A percentile compares a stretch with the other conserved stretches of the same genome.
Evolutionary conservation across 2,329 filamentous ascomycete genomes (phyloP).

Genomic region (Pestalotiopsis sp.): DNA sequence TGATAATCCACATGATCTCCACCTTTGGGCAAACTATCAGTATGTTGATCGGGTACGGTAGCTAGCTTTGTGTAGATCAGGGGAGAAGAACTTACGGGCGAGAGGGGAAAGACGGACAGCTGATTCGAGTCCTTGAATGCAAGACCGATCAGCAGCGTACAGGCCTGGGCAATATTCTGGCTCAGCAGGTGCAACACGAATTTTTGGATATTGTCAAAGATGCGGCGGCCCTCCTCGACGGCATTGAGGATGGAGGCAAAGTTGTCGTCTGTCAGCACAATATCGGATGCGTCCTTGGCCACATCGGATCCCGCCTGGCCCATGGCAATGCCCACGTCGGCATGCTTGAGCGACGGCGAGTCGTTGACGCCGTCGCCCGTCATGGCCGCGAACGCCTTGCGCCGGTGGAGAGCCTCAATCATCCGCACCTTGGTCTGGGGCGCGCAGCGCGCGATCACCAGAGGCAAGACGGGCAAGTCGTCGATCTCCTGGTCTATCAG

Average conservation of each 20-base stretch:
- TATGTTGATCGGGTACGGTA: not conserved
- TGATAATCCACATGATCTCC: slow-evolving; percentile 83
- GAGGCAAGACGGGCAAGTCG: slow-evolving; percentile 62
- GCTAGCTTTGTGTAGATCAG: not conserved
- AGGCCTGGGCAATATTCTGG: slow-evolving; percentile 73
- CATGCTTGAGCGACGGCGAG: slow-evolving; percentile 68
- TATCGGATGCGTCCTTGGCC: slow-evolving; percentile 55
- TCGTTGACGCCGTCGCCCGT: slow-evolving; percentile 77
- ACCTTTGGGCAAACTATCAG: slow-evolving; percentile 33
- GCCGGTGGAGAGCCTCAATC: slow-evolving; percentile 53
- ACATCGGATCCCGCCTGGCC: slow-evolving; percentile 65
- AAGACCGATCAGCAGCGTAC: slow-evolving; percentile 70
- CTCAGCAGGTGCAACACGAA: slow-evolving; percentile 72
- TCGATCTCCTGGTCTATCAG: slow-evolving; percentile 67
- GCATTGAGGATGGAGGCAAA: slow-evolving; percentile 73
- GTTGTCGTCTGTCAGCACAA: slow-evolving; percentile 72
- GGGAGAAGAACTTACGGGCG: slow-evolving; percentile 48
- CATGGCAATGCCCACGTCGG: slow-evolving; percentile 74
- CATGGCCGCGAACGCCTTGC: slow-evolving; percentile 58
- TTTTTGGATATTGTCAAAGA: slow-evolving; percentile 77
- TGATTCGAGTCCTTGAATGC: slow-evolving; percentile 68
- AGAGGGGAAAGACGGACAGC: slow-evolving; percentile 73
- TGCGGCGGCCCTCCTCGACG: slow-evolving; percentile 70
- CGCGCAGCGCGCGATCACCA: slow-evolving; percentile 71
- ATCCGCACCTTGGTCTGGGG: slow-evolving; percentile 74